Conservation (phyloP, 768 basidiomycete genomes). For the Chlorophyllum brunneum region DNA sequence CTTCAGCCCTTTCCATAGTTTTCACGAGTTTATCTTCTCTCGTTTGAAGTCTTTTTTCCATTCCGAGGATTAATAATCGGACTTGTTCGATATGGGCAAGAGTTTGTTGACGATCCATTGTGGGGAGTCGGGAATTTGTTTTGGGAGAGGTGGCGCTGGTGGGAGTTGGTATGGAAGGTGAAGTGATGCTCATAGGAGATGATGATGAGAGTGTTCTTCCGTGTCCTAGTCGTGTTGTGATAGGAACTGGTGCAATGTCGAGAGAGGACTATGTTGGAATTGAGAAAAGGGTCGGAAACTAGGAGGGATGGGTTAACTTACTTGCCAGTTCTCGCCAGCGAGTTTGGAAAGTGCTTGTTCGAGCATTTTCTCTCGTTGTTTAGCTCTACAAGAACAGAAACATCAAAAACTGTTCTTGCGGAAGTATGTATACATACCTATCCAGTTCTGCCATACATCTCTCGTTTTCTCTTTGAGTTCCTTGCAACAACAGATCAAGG, state of each 20-base stretch:
- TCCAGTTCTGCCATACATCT: slow-evolving; percentile 80
- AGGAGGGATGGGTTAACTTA: slow-evolving; percentile 24
- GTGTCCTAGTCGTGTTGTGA: slow-evolving; percentile 20
- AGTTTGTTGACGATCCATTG: slow-evolving; percentile 33
- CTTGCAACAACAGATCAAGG: slow-evolving; percentile 70
- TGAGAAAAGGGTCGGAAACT: not conserved
- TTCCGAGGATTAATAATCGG: slow-evolving; percentile 63
- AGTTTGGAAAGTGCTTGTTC: slow-evolving; percentile 69
- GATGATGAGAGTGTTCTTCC: slow-evolving; percentile 26
- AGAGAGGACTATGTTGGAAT: slow-evolving; percentile 23
- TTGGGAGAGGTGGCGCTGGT: not conserved
- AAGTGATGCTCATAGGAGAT: slow-evolving; percentile 11
- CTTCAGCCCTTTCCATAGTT: slow-evolving; percentile 57
- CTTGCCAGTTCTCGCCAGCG: slow-evolving; percentile 84
- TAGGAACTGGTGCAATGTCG: slow-evolving; percentile 26
- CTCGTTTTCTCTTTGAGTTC: slow-evolving; percentile 84
- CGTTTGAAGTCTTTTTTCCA: slow-evolving; percentile 66
- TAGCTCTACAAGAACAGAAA: slow-evolving; percentile 36
- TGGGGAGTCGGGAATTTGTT: slow-evolving; percentile 11
- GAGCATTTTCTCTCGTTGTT: slow-evolving; percentile 70
- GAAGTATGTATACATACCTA: slow-evolving; percentile 36
- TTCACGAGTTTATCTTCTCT: slow-evolving; percentile 61
- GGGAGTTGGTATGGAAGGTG: slow-evolving; percentile 2
- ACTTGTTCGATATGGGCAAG: slow-evolving; percentile 66
- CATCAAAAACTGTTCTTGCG: not conserved